Evolutionary conservation across 2,329 filamentous ascomycete genomes (phyloP), one percentile per base, ranked within the genome.

Genomic region (Pseudonectria foliicola): DNA sequence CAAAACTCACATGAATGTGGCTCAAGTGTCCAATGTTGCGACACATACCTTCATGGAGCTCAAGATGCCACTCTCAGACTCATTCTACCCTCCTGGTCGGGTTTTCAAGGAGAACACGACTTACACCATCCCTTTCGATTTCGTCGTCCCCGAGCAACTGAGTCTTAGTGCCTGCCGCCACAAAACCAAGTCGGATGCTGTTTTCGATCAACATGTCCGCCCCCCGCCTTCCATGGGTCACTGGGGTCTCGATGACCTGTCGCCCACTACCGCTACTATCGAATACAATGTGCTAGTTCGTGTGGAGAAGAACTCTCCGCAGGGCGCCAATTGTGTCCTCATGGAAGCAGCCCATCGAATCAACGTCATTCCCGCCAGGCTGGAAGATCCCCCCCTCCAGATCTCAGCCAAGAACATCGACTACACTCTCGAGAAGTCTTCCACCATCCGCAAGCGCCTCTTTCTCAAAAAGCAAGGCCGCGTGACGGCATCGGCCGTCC

Each of bases 91-190:
- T 0, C 48, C 55, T 4, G 59, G 63, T 7, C 54, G 63, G 14
- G 41, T 66, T 10, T 59, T 70, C 32, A 58, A 66, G 49, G 52
- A 57, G 4, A 62, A 58, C 7, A 45, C 44, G 32, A 57, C 54
- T 14, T 64, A 66, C 50, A 59, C 46, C 6, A 45, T 71, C 11
- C 67, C 68, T 14, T 67, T 71, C 54, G 55, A 66, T 52, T 71
- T 71, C 37, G 61, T 70, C 32, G 60, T 72, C n/a, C 68, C 68
- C 10, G 50, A 52, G 38, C 60, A 68, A 16, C 61, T 71, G 27
- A 71, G 67, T 10, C 53, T 71, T 29, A 61, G 59, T 43, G 65
- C 67, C 14, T 71, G 68, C 57, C 62, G 53, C 40, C 67, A 71
- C 56, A 42, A 48, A 13, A 52, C 59, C 12, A 49, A 56, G 23